phyloP scores from a whole-genome alignment of 1,284 basidiomycete genomes.

The Pyrrhoderma noxium region DNA sequence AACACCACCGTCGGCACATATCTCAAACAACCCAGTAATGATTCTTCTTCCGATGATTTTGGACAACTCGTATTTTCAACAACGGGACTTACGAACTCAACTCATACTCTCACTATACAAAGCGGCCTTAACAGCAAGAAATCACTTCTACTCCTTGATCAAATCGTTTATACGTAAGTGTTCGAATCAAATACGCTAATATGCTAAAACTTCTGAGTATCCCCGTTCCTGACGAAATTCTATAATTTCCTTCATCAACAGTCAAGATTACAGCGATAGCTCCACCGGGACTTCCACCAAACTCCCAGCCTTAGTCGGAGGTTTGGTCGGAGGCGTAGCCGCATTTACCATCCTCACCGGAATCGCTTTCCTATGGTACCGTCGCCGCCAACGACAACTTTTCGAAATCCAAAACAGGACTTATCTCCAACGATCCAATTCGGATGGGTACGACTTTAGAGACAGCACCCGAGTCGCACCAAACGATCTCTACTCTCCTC shows the following conservation, averaged over 20 bases:
- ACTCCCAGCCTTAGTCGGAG: not conserved
- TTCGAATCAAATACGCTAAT: not conserved
- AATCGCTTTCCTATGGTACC: not conserved
- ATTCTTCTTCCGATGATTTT: not conserved
- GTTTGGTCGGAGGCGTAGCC: constrained; percentile 1
- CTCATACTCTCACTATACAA: constrained; percentile 5
- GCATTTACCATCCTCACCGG: constrained; percentile 6
- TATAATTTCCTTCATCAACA: not conserved
- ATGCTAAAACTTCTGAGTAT: not conserved
- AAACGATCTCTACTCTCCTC: too few relatives aligned
- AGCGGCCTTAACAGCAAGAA: not conserved
- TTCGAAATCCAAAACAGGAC: too few relatives aligned
- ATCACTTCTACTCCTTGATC: constrained; percentile 5
- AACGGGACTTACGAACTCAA: not conserved
- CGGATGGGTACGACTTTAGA: too few relatives aligned
- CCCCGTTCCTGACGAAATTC: not conserved
- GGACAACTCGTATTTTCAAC: constrained; percentile 5
- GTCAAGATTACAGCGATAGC: not conserved
- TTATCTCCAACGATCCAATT: too few relatives aligned
- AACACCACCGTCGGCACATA: not conserved
- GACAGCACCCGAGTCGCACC: too few relatives aligned
- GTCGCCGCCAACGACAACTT: not conserved
- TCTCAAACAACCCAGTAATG: not conserved
- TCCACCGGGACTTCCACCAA: not conserved
- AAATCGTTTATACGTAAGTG: constrained; percentile 11